Evolutionary conservation across 345 rosid species (phyloP), one percentile per base, ranked within the genome.

Genomic region (Gossypium mustelinum): DNA sequence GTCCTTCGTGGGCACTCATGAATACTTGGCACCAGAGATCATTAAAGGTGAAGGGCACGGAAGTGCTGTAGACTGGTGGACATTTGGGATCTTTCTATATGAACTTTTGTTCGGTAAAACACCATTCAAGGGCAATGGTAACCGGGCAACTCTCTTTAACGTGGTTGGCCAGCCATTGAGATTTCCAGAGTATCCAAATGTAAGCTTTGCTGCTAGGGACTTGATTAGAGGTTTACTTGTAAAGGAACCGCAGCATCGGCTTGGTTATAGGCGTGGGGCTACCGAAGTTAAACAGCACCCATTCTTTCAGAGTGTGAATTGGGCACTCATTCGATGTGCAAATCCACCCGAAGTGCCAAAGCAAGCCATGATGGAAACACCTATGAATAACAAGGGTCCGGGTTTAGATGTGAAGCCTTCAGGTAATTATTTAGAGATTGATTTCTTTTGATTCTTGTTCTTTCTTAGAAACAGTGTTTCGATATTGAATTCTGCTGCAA

Each of bases 1-100:
- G 94, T 93, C 98, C 0, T 93, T 93, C 3, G 98, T 93, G 2
- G 98, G 98, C 2, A 91, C 94, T 54, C 97, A 92, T 24, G 96
- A 92, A 83, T 92, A 92, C 83, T 76, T 92, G 75, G 97, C 97
- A 6, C 97, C 97, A 13, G 97, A 92, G 81, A 88, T 90, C 64
- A 87, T 92, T 75, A 90, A 87, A 76, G 94, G 98, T 58, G 93
- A 93, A 82, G 98, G 98, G 54, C 98, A 91, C 2, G 97, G 94
- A 34, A 88, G 94, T 69, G 97, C 97, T 12, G 97, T 91, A 7
- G 98, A 93, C 72, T 93, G 98, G 98, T 93, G 97, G 98, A 91
- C 94, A 0, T 89, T 89, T 34, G 98, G 98, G 78, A 87, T 91
- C 11, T 91, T 93, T 75, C 88, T 93, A 0, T 88, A 91, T 50